These are phyloP conservation scores for Casaregolazyma suthepensis DNA, from an alignment of 1,139 yeast species.

Conservation along the genomic window DNA sequence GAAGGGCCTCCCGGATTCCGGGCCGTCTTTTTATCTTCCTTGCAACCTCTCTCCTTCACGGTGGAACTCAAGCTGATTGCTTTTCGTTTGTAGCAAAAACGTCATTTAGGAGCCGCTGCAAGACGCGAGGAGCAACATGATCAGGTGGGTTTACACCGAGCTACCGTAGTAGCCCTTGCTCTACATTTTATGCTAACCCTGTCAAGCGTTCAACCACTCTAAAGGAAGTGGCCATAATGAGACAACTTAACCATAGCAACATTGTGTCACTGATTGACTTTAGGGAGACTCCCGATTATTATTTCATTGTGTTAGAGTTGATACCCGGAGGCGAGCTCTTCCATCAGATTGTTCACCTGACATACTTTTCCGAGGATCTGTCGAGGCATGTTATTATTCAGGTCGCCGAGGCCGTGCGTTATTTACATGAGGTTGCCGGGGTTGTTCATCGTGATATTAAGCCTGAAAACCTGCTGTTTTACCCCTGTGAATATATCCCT, in stretches of 20 bases:
- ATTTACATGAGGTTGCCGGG: slow-evolving; percentile 74
- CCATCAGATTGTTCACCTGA: slow-evolving; percentile 84
- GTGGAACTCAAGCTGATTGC: not conserved
- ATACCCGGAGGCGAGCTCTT: slow-evolving; percentile 93
- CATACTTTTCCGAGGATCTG: slow-evolving; percentile 83
- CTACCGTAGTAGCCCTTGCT: not conserved
- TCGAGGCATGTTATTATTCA: slow-evolving; percentile 81
- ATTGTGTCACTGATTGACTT: slow-evolving; percentile 67
- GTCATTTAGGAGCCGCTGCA: slow-evolving; percentile 26
- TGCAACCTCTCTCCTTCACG: not conserved
- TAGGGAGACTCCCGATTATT: slow-evolving; percentile 55
- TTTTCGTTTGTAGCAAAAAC: slow-evolving; percentile 4
- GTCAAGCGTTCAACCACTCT: slow-evolving; percentile 46
- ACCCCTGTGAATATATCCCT: slow-evolving; percentile 62
- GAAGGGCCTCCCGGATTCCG: not conserved
- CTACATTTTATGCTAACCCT: slow-evolving; percentile 8
- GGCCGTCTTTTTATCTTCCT: not conserved
- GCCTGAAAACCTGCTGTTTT: slow-evolving; percentile 85
- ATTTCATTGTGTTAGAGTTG: slow-evolving; percentile 77
- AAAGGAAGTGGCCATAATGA: slow-evolving; percentile 84
- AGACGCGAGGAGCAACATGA: slow-evolving; percentile 26
- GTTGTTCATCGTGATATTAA: slow-evolving; percentile 93
- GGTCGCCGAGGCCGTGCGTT: slow-evolving; percentile 73
- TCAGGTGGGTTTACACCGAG: slow-evolving; percentile 23
- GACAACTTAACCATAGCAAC: slow-evolving; percentile 64